phyloP scores from a whole-genome alignment of 495 filamentous ascomycete genomes.

The Daldinia concentrica region DNA sequence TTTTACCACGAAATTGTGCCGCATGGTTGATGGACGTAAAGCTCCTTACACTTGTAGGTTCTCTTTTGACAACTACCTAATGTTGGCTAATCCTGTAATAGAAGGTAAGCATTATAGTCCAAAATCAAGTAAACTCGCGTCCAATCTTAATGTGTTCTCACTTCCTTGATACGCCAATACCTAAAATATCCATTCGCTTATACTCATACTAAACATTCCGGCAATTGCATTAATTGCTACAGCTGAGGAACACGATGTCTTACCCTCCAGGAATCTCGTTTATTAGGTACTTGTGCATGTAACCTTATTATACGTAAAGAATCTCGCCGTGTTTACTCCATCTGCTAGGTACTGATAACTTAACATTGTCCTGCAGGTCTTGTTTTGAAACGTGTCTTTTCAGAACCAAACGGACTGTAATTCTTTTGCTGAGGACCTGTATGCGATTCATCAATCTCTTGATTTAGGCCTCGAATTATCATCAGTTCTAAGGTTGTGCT shows the following conservation, averaged over 20 bases:
- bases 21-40: too few relatives aligned
- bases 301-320: constrained; percentile 24
- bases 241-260: constrained; percentile 18
- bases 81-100: too few relatives aligned
- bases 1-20: too few relatives aligned
- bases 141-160: background rate
- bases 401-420: constrained; percentile 18
- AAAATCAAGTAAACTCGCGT: background rate
- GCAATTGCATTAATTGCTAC: background rate
- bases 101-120: too few relatives aligned
- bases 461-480: background rate
- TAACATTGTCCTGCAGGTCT: constrained; percentile 27
- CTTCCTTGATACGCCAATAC: background rate
- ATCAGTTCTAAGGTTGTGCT: background rate
- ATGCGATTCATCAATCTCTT: constrained; percentile 10
- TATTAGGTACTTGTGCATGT: background rate
- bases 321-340: constrained; percentile 21
- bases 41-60: too few relatives aligned
- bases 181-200: background rate
- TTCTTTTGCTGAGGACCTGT: constrained; percentile 3
- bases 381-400: constrained; percentile 37
- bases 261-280: background rate
- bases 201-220: background rate
- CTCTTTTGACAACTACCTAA: too few relatives aligned
- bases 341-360: constrained; percentile 10